Percentiles rank a stretch among this genome's conserved stretches.
phyloP scores from a whole-genome alignment of 768 basidiomycete genomes.

The Rhodotorula graminis region DNA sequence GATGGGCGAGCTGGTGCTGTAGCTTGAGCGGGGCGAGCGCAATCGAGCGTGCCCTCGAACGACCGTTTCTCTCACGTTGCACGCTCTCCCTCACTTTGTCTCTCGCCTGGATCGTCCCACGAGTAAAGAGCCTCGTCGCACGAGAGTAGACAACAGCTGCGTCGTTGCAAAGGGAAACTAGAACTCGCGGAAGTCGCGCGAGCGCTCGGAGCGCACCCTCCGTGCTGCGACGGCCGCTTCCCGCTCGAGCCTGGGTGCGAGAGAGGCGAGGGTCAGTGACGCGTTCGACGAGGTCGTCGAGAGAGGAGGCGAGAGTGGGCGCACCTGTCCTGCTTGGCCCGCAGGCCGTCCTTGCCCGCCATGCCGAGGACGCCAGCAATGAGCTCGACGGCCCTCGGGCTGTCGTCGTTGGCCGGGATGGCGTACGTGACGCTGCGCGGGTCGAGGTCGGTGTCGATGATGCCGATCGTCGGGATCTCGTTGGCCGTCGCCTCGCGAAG shows the following conservation, averaged over 20 bases:
- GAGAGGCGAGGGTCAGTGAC: neutral
- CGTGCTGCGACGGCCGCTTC: neutral
- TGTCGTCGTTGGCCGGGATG: constrained; percentile 98
- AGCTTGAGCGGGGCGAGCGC: neutral
- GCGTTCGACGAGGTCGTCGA: neutral
- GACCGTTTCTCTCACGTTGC: no score
- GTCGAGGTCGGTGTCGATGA: constrained; percentile 92
- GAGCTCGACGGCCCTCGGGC: constrained; percentile 79
- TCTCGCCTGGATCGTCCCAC: no score
- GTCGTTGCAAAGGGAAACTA: neutral
- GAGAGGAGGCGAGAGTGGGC: neutral
- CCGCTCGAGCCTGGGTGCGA: neutral
- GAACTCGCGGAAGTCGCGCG: constrained; percentile 1
- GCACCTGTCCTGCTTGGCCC: constrained; percentile 26
- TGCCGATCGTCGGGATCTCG: constrained; percentile 87
- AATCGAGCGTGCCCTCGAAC: no score
- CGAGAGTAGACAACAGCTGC: neutral
- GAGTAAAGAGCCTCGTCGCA: no score
- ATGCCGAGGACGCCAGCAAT: constrained; percentile 83
- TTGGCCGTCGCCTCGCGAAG: constrained; percentile 85
- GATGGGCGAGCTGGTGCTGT: constrained; percentile 9
- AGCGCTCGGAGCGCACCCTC: neutral
- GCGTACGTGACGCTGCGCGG: constrained; percentile 96
- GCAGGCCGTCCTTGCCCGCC: constrained; percentile 59
- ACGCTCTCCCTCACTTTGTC: no score